Evolutionary conservation across 371 early-diverging fungal species (phyloP).

Genomic region (Mucor indicus): DNA sequence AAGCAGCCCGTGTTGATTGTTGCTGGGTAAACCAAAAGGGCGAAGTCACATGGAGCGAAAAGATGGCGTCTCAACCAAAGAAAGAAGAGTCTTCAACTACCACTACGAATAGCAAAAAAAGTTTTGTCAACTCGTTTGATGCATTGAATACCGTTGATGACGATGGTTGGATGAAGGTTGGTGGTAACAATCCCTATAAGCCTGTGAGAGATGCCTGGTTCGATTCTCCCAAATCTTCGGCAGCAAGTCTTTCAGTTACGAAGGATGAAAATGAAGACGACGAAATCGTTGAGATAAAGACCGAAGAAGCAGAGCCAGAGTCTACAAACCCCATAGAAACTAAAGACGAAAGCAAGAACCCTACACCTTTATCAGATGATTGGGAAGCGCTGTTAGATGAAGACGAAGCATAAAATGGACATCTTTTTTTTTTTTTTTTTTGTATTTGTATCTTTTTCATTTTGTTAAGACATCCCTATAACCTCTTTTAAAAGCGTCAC

Average conservation of each 20-base stretch:
- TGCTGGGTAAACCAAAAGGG: slow-evolving; percentile 61
- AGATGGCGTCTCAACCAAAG: background rate
- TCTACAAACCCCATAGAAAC: too few relatives aligned
- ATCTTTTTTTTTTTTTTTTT: too few relatives aligned
- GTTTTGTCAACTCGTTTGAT: slow-evolving; percentile 19
- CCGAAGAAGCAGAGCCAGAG: too few relatives aligned
- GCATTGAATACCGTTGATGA: slow-evolving; percentile 16
- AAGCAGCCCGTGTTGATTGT: slow-evolving; percentile 52
- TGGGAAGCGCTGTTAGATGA: slow-evolving; percentile 12
- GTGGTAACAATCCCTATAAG: slow-evolving; percentile 16
- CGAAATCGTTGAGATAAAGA: background rate
- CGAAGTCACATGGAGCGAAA: slow-evolving; percentile 48
- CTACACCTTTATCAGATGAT: slow-evolving; percentile 5
- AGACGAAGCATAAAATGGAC: too few relatives aligned
- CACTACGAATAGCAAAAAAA: background rate
- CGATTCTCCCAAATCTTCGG: slow-evolving; percentile 3
- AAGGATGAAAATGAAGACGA: background rate
- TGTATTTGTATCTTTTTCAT: background rate
- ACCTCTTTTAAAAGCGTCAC: too few relatives aligned
- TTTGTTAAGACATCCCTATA: background rate
- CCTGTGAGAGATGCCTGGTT: slow-evolving; percentile 14
- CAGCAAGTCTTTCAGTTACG: background rate
- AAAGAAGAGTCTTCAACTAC: background rate
- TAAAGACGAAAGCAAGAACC: too few relatives aligned
- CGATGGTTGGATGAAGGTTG: slow-evolving; percentile 32